Evolutionary conservation across 495 filamentous ascomycete genomes (phyloP).

Genomic region (Daldinia decipiens): DNA sequence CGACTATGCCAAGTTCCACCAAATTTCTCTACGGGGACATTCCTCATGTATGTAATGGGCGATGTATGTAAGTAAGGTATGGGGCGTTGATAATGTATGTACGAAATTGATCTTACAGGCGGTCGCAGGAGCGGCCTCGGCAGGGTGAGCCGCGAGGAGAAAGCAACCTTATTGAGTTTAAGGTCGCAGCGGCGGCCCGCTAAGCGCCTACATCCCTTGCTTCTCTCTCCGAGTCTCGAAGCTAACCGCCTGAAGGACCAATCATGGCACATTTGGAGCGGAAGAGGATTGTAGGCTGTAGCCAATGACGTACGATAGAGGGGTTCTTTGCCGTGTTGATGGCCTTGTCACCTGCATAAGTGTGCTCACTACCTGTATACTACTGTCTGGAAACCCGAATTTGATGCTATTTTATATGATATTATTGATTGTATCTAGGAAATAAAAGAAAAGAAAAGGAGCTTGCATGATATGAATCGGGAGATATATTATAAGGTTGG

Average conservation of each 20-base stretch:
- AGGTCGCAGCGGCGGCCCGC: slow-evolving; percentile 41
- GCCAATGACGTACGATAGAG: slow-evolving; percentile 44
- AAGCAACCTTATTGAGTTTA: slow-evolving; percentile 34
- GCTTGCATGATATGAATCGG: no score
- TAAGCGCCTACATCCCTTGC: slow-evolving; percentile 40
- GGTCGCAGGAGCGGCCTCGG: slow-evolving; percentile 39
- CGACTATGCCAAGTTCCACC: not conserved
- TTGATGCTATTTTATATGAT: not conserved
- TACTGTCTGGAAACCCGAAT: not conserved
- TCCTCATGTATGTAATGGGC: slow-evolving; percentile 7
- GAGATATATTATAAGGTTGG: not conserved
- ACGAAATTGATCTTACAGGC: slow-evolving; percentile 33
- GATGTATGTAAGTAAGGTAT: slow-evolving; percentile 17
- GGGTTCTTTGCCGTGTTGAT: slow-evolving; percentile 13
- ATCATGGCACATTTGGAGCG: slow-evolving; percentile 19
- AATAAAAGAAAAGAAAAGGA: not conserved
- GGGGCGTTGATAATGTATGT: slow-evolving; percentile 30
- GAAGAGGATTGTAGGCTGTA: slow-evolving; percentile 29
- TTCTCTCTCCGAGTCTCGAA: slow-evolving; percentile 21
- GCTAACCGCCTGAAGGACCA: slow-evolving; percentile 40
- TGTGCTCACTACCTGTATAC: slow-evolving; percentile 15
- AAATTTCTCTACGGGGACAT: not conserved
- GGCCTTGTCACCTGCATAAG: slow-evolving; percentile 45
- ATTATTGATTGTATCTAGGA: no score
- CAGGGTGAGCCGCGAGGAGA: slow-evolving; percentile 31